A percentile compares a stretch with the other conserved stretches of the same genome.
Evolutionary conservation across 2,329 filamentous ascomycete species (phyloP).

Genomic region (Pyrenochaeta sp.): DNA sequence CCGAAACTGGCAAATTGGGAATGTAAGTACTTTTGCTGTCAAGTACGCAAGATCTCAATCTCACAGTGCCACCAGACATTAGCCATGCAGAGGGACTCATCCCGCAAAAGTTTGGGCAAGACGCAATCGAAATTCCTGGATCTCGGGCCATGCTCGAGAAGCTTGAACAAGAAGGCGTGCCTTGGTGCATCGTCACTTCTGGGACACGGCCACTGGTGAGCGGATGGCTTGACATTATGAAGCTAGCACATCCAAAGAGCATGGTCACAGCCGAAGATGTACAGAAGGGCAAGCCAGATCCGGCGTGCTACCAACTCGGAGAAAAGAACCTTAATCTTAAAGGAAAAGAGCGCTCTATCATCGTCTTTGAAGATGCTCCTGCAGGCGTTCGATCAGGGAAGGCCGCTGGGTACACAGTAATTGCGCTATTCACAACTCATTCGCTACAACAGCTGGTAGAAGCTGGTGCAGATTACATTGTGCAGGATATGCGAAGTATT

Average conservation of each 20-base stretch:
- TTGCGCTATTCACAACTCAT: slow-evolving; percentile 88
- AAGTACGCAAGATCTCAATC: too few species aligned
- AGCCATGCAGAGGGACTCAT: slow-evolving; percentile 78
- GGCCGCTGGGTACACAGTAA: slow-evolving; percentile 82
- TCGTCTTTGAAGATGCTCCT: slow-evolving; percentile 90
- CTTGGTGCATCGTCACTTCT: slow-evolving; percentile 81
- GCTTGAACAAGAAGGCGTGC: slow-evolving; percentile 68
- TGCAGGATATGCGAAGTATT: slow-evolving; percentile 79
- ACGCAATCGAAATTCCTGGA: slow-evolving; percentile 87
- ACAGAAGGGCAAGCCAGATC: slow-evolving; percentile 58
- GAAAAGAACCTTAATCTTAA: slow-evolving; percentile 49
- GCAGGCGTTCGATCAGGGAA: slow-evolving; percentile 85
- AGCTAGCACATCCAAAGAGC: slow-evolving; percentile 54
- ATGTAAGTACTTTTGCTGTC: slow-evolving; percentile 65
- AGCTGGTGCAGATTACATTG: slow-evolving; percentile 87
- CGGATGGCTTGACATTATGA: slow-evolving; percentile 60
- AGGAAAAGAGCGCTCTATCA: slow-evolving; percentile 57
- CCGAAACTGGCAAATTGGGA: slow-evolving; percentile 91
- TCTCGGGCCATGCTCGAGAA: slow-evolving; percentile 73
- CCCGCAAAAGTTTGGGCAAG: slow-evolving; percentile 75
- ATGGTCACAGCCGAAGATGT: slow-evolving; percentile 61
- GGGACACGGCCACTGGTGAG: slow-evolving; percentile 57
- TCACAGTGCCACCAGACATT: too few species aligned
- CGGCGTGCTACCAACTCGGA: slow-evolving; percentile 57
- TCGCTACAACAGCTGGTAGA: slow-evolving; percentile 72